Percentiles rank a stretch among this genome's conserved stretches.
Evolutionary conservation across 805 yeast genomes (phyloP).

Genomic region (Saturnispora hagleri): DNA sequence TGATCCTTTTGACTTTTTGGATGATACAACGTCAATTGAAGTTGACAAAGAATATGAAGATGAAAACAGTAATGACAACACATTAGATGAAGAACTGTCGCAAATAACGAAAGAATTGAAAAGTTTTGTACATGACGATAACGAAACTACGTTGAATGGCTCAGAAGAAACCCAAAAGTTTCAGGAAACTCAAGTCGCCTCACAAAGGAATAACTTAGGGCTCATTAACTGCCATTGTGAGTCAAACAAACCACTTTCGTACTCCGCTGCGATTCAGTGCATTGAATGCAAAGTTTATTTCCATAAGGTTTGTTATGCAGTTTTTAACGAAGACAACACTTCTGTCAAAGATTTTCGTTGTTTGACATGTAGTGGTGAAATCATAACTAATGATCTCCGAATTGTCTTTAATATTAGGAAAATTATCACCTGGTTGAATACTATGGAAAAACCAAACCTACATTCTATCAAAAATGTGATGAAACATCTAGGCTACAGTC

Average conservation of each 20-base stretch:
- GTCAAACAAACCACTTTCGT: constrained; percentile 8
- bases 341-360: constrained; percentile 12
- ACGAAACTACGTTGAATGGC: neutral
- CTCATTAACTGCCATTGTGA: constrained; percentile 17
- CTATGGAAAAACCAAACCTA: constrained; percentile 1
- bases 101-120: constrained; percentile 20
- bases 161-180: constrained; percentile 10
- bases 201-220: neutral
- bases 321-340: neutral
- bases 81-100: constrained; percentile 11
- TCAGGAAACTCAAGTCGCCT: neutral
- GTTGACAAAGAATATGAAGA: neutral
- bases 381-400: constrained; percentile 9
- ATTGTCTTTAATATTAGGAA: constrained; percentile 19
- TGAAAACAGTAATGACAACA: neutral
- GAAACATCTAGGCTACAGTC: constrained; percentile 5
- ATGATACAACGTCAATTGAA: constrained; percentile 1
- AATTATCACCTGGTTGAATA: constrained; percentile 9
- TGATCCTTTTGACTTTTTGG: constrained; percentile 20
- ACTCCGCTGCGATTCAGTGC: constrained; percentile 15
- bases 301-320: constrained; percentile 19
- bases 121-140: constrained; percentile 6
- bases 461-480: constrained; percentile 5
- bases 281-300: constrained; percentile 10
- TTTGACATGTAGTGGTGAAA: constrained; percentile 9